Base-by-base conservation (phyloP, 495 filamentous ascomycete genomes). In the Amniculicola lignicola region DNA sequence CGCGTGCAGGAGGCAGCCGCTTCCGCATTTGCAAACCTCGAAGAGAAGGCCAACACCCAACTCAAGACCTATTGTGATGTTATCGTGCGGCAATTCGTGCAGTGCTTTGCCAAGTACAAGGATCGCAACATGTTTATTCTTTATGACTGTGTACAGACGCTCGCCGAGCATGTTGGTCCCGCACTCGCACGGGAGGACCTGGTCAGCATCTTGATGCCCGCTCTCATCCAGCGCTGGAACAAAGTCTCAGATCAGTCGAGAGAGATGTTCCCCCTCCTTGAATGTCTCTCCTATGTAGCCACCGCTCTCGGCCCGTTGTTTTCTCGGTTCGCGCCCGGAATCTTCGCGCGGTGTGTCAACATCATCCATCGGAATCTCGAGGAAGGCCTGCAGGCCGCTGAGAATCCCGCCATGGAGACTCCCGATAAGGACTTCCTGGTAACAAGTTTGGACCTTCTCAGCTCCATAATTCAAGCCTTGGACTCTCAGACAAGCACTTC, bases 61-160 rank as follows among this genome's bases (percentile, higher is more conserved):
- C 69, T 99, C 53, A 82, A 83, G 47, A 86, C 86, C 4, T 97
- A 94, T 72, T 92, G 88, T 67, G 79, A 85, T 41, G 88, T 89
- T 24, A 99, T 99, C 61, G 82, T 97, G 43, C 83, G 81, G 36
- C 94, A 97, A 69, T 97, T 90, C 64, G 92, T 95, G 35, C 74
- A 79, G 54, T 97, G 94, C 69, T 97, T 99, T 73, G 77, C 72
- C 22, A 88, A 85, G 69, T 99, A 97, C 80, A 96, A 99, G 76
- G 92, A 97, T 69, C 83, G 89, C 44, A 99, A 99, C 75, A 96
- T 96, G 83, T 96, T 92, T 74, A 90, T 97, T 52, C 82, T 99
- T 29, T 99, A 99, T 72, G 94, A 97, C 74, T 99, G 93, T 72
- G 88, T 99, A 41, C 93, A 99, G 72, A 97, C 94, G 0, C 75